Percentiles rank a stretch among this genome's conserved stretches.
phyloP scores from a whole-genome alignment of 2,329 filamentous ascomycete genomes.

The Leptographium radiaticola region DNA sequence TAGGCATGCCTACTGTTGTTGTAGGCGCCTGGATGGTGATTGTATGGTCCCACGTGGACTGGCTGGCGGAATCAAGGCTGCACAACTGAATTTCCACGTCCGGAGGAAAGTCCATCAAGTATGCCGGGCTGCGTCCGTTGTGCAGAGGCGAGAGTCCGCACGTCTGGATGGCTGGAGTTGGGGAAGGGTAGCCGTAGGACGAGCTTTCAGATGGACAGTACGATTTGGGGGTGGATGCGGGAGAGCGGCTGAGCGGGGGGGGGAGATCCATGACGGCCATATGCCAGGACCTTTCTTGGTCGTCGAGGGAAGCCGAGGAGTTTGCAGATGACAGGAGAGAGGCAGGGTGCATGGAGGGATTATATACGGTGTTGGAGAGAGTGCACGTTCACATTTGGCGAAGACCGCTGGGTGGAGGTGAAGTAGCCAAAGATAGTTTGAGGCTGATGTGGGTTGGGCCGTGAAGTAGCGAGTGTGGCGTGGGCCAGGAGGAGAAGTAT shows the following conservation, averaged over 20 bases:
- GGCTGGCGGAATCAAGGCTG: constrained; percentile 26
- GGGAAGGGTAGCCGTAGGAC: constrained; percentile 32
- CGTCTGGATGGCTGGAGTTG: constrained; percentile 27
- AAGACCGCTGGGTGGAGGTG: no score
- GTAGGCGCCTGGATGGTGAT: constrained; percentile 26
- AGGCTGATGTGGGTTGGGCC: no score
- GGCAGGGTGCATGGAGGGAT: no score
- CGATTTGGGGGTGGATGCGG: constrained; percentile 29
- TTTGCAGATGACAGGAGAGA: not conserved
- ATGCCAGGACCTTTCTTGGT: no score
- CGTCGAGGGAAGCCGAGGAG: not conserved
- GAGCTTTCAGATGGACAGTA: constrained; percentile 29
- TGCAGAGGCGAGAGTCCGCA: constrained; percentile 30
- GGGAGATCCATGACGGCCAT: constrained; percentile 31
- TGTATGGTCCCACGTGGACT: constrained; percentile 29
- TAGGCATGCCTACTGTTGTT: constrained; percentile 20
- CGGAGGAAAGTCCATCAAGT: constrained; percentile 23
- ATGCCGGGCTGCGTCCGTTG: constrained; percentile 21
- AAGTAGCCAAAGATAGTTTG: no score
- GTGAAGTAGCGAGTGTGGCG: not conserved
- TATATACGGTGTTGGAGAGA: no score
- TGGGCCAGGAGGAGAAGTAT: no score
- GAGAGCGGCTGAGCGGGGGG: constrained; percentile 32
- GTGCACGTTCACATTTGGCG: no score
- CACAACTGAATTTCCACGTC: constrained; percentile 24